A percentile compares a stretch with the other conserved stretches of the same genome.
Evolutionary conservation across 2,329 filamentous ascomycete genomes (phyloP).

Genomic region (Pyrenochaeta sp.): DNA sequence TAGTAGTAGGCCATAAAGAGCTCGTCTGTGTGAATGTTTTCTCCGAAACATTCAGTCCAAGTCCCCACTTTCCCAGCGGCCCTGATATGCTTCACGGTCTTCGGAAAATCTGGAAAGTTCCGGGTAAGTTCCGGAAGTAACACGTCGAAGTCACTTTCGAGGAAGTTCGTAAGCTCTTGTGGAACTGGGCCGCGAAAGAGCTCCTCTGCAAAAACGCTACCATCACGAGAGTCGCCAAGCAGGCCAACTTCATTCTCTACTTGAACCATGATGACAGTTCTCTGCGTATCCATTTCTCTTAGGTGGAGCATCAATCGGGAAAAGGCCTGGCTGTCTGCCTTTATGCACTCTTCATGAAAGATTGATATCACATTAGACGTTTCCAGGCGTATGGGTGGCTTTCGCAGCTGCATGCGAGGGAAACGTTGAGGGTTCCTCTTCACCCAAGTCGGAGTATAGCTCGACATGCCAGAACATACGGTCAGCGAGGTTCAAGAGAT

Average conservation of each 20-base stretch:
- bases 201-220: conserved; percentile 50
- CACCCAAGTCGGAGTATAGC: conserved; percentile 20
- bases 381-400: not conserved
- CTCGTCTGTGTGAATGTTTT: conserved; percentile 47
- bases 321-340: conserved; percentile 50
- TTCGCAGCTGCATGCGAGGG: conserved; percentile 2
- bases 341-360: conserved; percentile 41
- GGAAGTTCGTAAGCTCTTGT: conserved; percentile 37
- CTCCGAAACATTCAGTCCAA: conserved; percentile 52
- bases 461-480: no score
- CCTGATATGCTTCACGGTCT: conserved; percentile 18
- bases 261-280: conserved; percentile 63
- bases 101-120: conserved; percentile 21
- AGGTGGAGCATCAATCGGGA: conserved; percentile 46
- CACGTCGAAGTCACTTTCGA: conserved; percentile 24
- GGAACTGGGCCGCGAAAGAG: conserved; percentile 49
- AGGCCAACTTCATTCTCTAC: conserved; percentile 64
- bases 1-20: conserved; percentile 58
- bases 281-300: conserved; percentile 55
- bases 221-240: conserved; percentile 62
- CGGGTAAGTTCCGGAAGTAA: conserved; percentile 31
- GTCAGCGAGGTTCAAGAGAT: no score
- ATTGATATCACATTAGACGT: not conserved
- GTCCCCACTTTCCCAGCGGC: no score
- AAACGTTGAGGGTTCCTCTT: conserved; percentile 39